Evolutionary conservation across 1,139 yeast species (phyloP), one percentile per base, ranked within the genome.

Genomic region (Debaryomyces sp.): DNA sequence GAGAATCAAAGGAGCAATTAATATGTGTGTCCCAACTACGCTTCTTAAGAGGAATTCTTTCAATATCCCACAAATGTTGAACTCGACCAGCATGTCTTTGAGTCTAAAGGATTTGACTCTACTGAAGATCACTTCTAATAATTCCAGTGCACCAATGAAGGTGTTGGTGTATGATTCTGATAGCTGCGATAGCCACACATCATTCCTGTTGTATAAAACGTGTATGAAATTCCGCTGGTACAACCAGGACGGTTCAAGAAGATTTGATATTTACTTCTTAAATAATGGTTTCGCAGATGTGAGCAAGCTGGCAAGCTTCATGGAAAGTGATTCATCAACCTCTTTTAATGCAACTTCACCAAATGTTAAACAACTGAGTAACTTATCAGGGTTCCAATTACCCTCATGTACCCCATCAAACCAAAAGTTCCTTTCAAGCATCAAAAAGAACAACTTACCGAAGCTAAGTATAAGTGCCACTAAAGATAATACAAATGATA

Each of bases 161-260:
- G 62, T 85, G 22, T 63, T 86, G 10, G 63, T 86, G 26, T 84
- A 86, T 57, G 91, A 86, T 54, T 56, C 66, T 18, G 55, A 59
- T 32, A 67, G 76, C 15, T 46, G 50, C 12, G 54, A 56, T 52
- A 46, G 54, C 8, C 60, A 64, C 26, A 62, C 78, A n/a, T 63
- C 77, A 1, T 63, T 68, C 35, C 70, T 69, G 44, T 54, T 78
- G 10, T 68, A 66, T 53, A 81, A 77, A 49, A 77, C 80, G 0
- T 61, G 76, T 40, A 54, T 60, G 46, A 78, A 78, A 52, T 78
- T 80, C 53, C 53, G 63, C 29, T 59, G 58, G 13, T 61, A 58
- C 33, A 54, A 59, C 22, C 54, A 60, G 3, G 36, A 30, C 6
- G 36, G 7, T 5, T 7, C 24, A 5, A 32, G 18, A 13, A 24